Evolutionary conservation across 495 filamentous ascomycete genomes (phyloP).

Genomic region (Copromyces sp.): DNA sequence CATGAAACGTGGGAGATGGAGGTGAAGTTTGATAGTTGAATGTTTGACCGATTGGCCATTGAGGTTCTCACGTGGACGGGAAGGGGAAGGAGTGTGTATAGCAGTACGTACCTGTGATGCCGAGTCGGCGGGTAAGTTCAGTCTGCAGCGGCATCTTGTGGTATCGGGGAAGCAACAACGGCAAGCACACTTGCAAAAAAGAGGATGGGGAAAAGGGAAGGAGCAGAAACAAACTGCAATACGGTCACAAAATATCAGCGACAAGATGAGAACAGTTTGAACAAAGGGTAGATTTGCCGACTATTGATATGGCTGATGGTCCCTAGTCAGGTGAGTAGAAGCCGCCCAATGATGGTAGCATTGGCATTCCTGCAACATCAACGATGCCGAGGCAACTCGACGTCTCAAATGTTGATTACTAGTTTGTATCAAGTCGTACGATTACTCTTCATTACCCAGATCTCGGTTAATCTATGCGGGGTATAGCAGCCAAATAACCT

Average conservation of each 20-base stretch:
- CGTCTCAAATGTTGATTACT: not conserved
- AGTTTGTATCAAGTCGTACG: not conserved
- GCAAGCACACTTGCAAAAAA: not conserved
- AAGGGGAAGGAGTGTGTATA: not conserved
- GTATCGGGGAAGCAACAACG: not conserved
- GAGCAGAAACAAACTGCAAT: not conserved
- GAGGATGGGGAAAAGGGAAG: not conserved
- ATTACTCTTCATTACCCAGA: not conserved
- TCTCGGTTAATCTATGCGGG: not conserved
- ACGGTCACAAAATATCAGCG: not conserved
- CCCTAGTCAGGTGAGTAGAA: not conserved
- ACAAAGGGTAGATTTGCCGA: not conserved
- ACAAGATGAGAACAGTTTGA: not conserved
- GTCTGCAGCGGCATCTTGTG: conserved; percentile 82
- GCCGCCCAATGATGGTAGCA: not conserved
- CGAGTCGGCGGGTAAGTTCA: conserved; percentile 76
- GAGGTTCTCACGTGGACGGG: not conserved
- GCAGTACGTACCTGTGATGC: conserved; percentile 58
- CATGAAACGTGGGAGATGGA: not conserved
- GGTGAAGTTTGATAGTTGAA: not conserved
- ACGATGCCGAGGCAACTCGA: not conserved
- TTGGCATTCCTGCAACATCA: not conserved
- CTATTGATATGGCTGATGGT: not conserved
- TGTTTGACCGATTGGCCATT: not conserved
- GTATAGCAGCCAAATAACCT: not conserved